A percentile compares a stretch with the other conserved stretches of the same genome.
Conservation (phyloP, 352 stramenopile species). For the Globisporangium spiculum region DNA sequence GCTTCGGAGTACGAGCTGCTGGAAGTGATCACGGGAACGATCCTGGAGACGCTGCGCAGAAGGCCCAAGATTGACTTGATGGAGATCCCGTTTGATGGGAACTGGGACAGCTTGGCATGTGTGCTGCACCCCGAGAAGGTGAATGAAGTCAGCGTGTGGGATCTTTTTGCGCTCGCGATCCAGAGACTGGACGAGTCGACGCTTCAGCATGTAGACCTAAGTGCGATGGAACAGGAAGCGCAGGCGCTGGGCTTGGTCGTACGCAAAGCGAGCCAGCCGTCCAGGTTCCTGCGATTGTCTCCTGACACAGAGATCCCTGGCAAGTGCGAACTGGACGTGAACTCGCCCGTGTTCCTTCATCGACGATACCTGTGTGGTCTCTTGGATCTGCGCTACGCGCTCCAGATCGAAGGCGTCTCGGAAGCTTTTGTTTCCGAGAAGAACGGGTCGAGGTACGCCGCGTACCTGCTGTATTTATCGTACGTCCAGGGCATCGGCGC, state of each 20-base stretch:
- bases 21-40: conserved; percentile 65
- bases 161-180: conserved; percentile 67
- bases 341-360: conserved; percentile 91
- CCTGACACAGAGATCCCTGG: conserved; percentile 57
- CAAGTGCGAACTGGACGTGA: conserved; percentile 69
- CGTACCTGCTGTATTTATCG: conserved; percentile 71
- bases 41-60: conserved; percentile 67
- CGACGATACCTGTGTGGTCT: conserved; percentile 95
- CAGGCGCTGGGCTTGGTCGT: conserved; percentile 34
- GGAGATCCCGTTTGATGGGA: conserved; percentile 44
- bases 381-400: conserved; percentile 96
- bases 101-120: conserved; percentile 42
- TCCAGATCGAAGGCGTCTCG: conserved; percentile 96
- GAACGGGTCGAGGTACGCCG: conserved; percentile 44
- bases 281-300: conserved; percentile 52
- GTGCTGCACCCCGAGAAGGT: conserved; percentile 34
- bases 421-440: conserved; percentile 85
- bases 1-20: conserved; percentile 70
- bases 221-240: conserved; percentile 41
- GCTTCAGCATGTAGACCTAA: conserved; percentile 51
- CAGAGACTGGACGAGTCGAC: conserved; percentile 35
- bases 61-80: conserved; percentile 44
- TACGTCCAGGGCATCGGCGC: conserved; percentile 76
- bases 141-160: conserved; percentile 51
- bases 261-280: conserved; percentile 33